phyloP scores from a whole-genome alignment of 768 basidiomycete species.

The Mycena galericulata region DNA sequence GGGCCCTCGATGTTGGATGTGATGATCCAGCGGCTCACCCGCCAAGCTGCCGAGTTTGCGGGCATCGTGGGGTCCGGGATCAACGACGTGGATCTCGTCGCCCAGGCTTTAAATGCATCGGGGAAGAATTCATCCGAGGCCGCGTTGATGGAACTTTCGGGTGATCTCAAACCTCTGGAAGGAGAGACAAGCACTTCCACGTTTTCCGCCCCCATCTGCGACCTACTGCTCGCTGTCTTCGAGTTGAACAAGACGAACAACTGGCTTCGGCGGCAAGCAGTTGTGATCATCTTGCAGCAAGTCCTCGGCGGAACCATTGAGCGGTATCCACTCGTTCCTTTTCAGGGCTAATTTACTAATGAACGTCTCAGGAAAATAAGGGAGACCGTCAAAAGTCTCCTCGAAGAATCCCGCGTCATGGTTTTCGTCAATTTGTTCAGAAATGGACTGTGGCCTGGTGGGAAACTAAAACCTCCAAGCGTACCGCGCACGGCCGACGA shows the following conservation, averaged over 20 bases:
- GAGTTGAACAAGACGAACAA: conserved; percentile 97
- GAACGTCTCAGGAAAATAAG: conserved; percentile 78
- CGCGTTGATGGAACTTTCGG: conserved; percentile 76
- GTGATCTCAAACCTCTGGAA: conserved; percentile 83
- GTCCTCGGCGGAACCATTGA: conserved; percentile 96
- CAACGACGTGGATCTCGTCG: conserved; percentile 87
- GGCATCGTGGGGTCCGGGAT: conserved; percentile 84
- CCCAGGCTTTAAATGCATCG: conserved; percentile 79
- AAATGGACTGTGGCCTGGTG: conserved; percentile 88
- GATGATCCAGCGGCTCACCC: conserved; percentile 90
- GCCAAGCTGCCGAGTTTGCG: conserved; percentile 90
- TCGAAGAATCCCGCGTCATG: conserved; percentile 80
- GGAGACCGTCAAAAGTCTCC: conserved; percentile 73
- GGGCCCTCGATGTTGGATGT: conserved; percentile 97
- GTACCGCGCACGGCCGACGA: conserved; percentile 84
- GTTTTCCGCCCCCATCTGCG: conserved; percentile 95
- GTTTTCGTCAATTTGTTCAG: conserved; percentile 74
- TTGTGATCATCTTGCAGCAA: conserved; percentile 96
- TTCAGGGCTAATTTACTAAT: conserved; percentile 11
- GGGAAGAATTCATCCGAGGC: conserved; percentile 77
- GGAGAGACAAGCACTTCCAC: conserved; percentile 91
- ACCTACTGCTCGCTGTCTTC: conserved; percentile 92
- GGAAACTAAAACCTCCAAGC: conserved; percentile 70
- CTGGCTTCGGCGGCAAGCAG: conserved; percentile 95
- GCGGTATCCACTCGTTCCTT: conserved; percentile 60